These are phyloP conservation scores for Fusarium napiforme DNA, from an alignment of 2,329 filamentous ascomycete genomes.

Conservation along the genomic window DNA sequence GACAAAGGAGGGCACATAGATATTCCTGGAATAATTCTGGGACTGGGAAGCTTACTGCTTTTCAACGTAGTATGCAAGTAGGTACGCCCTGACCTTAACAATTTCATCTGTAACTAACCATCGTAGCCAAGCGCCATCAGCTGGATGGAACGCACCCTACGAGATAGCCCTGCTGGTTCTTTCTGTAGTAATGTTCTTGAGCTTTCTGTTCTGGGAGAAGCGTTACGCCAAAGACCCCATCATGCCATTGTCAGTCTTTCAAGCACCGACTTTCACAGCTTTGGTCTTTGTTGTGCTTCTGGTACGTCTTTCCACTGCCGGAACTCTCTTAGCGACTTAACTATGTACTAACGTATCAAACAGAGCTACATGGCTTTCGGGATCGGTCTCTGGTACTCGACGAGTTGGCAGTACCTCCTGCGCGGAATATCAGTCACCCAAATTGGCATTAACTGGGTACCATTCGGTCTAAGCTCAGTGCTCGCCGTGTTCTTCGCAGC, in stretches of 20 bases:
- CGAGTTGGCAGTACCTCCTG: slow-evolving; percentile 57
- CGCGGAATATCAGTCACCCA: slow-evolving; percentile 51
- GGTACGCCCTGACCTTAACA: not conserved
- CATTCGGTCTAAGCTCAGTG: slow-evolving; percentile 7
- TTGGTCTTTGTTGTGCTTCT: slow-evolving; percentile 57
- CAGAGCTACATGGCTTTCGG: slow-evolving; percentile 59
- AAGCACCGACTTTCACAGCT: slow-evolving; percentile 55
- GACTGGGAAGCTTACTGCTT: slow-evolving; percentile 55
- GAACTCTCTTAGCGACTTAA: too few species aligned
- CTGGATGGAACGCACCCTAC: slow-evolving; percentile 57
- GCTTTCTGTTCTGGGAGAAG: slow-evolving; percentile 57
- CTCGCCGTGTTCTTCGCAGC: slow-evolving; percentile 41
- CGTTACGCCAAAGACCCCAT: slow-evolving; percentile 54
- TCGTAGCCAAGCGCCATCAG: slow-evolving; percentile 53
- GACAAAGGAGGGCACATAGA: slow-evolving; percentile 44
- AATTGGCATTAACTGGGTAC: slow-evolving; percentile 1
- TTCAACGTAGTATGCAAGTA: slow-evolving; percentile 65
- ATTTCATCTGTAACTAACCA: fast-evolving
- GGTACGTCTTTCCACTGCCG: not conserved
- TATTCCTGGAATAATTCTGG: slow-evolving; percentile 29
- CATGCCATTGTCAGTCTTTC: slow-evolving; percentile 58
- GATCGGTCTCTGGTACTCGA: slow-evolving; percentile 60
- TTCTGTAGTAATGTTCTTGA: slow-evolving; percentile 44
- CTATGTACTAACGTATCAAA: not conserved
- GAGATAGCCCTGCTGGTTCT: slow-evolving; percentile 53